phyloP scores from a whole-genome alignment of 2,329 filamentous ascomycete genomes.

The Chrysosporium keratinophilum region DNA sequence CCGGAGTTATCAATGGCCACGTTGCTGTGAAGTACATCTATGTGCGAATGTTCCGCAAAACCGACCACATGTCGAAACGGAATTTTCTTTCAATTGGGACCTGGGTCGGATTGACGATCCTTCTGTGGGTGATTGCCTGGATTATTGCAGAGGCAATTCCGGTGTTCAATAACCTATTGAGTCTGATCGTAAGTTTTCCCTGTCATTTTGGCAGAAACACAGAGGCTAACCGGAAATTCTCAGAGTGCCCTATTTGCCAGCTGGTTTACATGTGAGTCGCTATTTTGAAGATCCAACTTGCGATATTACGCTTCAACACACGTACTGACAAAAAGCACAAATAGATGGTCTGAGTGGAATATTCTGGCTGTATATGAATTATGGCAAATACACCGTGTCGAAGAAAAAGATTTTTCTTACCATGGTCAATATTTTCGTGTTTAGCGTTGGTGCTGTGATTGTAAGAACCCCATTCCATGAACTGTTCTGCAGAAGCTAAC shows the following conservation, averaged over 20 bases:
- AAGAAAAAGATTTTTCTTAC: constrained; percentile 38
- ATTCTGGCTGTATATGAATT: constrained; percentile 42
- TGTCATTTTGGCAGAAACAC: constrained; percentile 13
- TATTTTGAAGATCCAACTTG: neutral
- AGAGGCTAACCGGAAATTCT: neutral
- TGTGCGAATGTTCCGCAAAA: constrained; percentile 51
- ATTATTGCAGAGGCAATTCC: constrained; percentile 61
- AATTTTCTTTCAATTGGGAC: constrained; percentile 43
- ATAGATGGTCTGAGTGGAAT: constrained; percentile 33
- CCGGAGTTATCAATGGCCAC: constrained; percentile 60
- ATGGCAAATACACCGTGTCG: constrained; percentile 32
- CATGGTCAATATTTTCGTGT: constrained; percentile 36
- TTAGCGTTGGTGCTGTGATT: constrained; percentile 26
- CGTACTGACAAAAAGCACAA: neutral
- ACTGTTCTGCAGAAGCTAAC: neutral
- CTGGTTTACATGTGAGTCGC: neutral
- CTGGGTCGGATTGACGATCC: constrained; percentile 50
- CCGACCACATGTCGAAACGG: constrained; percentile 44
- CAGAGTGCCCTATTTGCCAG: neutral
- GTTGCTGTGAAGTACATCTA: constrained; percentile 59
- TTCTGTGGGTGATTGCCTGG: constrained; percentile 53
- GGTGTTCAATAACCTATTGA: constrained; percentile 57
- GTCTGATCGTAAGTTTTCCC: constrained; percentile 43
- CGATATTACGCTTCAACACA: neutral
- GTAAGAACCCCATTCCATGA: constrained; percentile 17